Evolutionary conservation across 179 eudicot species (phyloP), one percentile per base, ranked within the genome.

Genomic region (Beta lomatogona): DNA sequence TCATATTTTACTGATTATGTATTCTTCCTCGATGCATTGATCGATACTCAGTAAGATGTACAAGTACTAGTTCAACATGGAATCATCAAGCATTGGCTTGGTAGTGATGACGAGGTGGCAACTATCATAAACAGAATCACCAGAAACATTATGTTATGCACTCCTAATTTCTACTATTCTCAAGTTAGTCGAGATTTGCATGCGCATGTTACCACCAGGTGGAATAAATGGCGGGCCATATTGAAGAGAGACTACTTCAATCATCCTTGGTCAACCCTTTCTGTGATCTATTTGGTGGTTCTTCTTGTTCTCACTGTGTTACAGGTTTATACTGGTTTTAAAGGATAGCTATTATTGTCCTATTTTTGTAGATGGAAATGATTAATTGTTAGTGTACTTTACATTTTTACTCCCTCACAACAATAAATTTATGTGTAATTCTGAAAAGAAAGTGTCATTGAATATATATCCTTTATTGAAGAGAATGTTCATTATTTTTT

Each of bases 251-350:
- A 59, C 7, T 59, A 59, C 64, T 59, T 59, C 64, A 59, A 18
- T 59, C 64, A 59, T 80, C 82, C 86, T 16, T 84, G 86, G 86
- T 83, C 86, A 11, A 72, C 64, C 18, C 55, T 81, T 13, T 72
- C 83, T 22, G 74, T 80, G 21, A 11, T 55, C 50, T 79, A 77
- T 66, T 83, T 83, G 4, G 41, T 84, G 54, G 70, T 81, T 10
- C 41, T 84, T 6, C 76, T 84, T 13, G 8, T 84, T 65, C 83
- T 84, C 61, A 76, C 86, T 2, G 50, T 80, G 3, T 8, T 83
- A 46, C 86, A 83, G 48, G 80, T 76, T 45, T 5, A 31, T 15
- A 83, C 83, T 13, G 83, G 86, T 80, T 80, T 71, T 72, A 80
- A 48, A 44, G 64, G 64, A 11, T 52, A 52, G 9, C 5, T 52